Conservation (phyloP, 176 grass and related monocot species). For the Elymus sibiricus region DNA sequence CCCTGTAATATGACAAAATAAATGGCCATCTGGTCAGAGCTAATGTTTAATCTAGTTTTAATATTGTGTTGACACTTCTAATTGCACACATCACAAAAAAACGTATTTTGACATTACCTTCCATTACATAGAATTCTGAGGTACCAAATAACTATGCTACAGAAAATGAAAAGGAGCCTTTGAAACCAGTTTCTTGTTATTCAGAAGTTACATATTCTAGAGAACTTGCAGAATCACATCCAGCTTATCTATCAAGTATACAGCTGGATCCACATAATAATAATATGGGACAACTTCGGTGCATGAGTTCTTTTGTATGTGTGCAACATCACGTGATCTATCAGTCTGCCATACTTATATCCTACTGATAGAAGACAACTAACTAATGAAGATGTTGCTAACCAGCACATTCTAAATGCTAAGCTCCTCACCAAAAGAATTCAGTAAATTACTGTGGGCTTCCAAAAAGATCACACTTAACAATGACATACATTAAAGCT, state of each 20-base stretch:
- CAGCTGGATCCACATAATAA: neutral
- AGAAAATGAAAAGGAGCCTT: conserved; percentile 13
- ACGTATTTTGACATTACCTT: no score
- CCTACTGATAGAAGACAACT: neutral
- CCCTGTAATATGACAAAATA: no score
- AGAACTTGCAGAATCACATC: neutral
- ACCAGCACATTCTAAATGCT: neutral
- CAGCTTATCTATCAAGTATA: conserved; percentile 17
- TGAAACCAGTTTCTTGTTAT: neutral
- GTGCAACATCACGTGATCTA: neutral
- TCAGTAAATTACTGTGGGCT: neutral
- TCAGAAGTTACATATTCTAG: neutral
- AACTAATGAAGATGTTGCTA: neutral
- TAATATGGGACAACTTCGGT: neutral
- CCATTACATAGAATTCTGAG: neutral
- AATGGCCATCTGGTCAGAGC: no score
- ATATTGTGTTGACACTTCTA: no score
- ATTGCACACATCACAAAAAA: no score
- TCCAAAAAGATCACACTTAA: neutral
- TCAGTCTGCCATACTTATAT: conserved; percentile 8
- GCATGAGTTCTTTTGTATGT: neutral
- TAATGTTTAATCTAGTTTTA: no score
- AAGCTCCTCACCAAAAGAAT: neutral
- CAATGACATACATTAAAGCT: neutral
- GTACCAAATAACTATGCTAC: neutral